phyloP scores from a whole-genome alignment of 2,329 filamentous ascomycete genomes.

The Gliomastix tumulicola region DNA sequence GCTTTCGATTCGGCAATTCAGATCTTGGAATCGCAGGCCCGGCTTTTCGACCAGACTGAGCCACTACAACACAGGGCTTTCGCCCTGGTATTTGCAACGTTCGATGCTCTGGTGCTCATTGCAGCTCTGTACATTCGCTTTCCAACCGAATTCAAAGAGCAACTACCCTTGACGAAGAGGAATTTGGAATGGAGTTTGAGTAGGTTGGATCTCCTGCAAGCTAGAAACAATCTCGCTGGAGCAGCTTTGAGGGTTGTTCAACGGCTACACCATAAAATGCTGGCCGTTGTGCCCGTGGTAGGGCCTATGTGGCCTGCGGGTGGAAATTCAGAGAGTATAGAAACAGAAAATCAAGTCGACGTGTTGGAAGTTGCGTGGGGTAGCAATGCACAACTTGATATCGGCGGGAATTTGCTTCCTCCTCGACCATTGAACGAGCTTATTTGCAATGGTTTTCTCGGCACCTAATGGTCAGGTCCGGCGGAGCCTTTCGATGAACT shows the following conservation, averaged over 20 bases:
- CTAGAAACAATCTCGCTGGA: constrained; percentile 4
- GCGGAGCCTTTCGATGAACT: no score
- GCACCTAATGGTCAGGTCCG: no score
- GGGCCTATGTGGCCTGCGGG: neutral
- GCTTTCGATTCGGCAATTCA: constrained; percentile 3
- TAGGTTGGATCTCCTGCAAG: constrained; percentile 3
- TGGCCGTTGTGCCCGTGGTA: neutral
- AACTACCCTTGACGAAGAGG: constrained; percentile 1
- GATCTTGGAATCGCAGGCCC: constrained; percentile 5
- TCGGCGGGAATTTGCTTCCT: neutral
- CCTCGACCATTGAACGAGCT: neutral
- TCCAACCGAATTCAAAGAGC: constrained; percentile 3
- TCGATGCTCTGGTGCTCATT: constrained; percentile 6
- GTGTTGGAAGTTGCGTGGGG: neutral
- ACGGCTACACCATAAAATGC: constrained; percentile 1
- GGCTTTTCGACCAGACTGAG: constrained; percentile 3
- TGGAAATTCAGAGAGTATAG: neutral
- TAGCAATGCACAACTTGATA: neutral
- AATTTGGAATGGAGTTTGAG: constrained; percentile 4
- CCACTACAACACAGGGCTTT: constrained; percentile 3
- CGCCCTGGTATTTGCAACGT: constrained; percentile 5
- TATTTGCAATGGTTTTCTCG: neutral
- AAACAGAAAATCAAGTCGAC: neutral
- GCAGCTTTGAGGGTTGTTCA: constrained; percentile 2
- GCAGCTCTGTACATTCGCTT: constrained; percentile 5